Conservation (phyloP, 805 yeast species). For the Saturnispora kantuleensis region DNA sequence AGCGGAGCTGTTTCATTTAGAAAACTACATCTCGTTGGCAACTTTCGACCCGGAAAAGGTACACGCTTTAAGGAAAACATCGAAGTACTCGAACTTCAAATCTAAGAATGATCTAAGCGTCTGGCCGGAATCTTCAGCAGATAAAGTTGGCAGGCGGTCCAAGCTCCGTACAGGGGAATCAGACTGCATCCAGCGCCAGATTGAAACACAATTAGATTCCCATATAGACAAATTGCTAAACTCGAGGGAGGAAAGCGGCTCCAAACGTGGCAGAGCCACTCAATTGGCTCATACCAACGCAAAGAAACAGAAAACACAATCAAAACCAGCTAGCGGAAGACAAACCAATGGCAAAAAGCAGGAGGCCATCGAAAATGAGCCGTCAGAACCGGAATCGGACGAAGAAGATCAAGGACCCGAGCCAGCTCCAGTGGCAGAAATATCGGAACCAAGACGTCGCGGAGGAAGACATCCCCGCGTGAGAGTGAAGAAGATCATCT, state of each 20-base stretch:
- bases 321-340: no score
- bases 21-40: slow-evolving; percentile 49
- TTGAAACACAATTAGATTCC: not conserved
- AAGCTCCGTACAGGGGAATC: not conserved
- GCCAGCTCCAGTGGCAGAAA: not conserved
- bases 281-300: no score
- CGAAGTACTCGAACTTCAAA: slow-evolving; percentile 8
- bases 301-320: no score
- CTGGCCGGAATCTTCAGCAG: not conserved
- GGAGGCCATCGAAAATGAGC: no score
- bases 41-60: slow-evolving; percentile 36
- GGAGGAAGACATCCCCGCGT: no score
- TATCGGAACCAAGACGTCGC: not conserved
- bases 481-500: slow-evolving; percentile 10
- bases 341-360: no score
- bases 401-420: not conserved
- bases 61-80: slow-evolving; percentile 12
- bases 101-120: not conserved
- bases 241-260: not conserved
- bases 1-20: slow-evolving; percentile 55
- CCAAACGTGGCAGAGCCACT: no score
- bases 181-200: not conserved
- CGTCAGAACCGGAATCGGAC: no score
- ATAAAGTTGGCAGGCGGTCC: not conserved
- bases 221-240: not conserved